Percentiles rank a stretch among this genome's conserved stretches.
phyloP scores from a whole-genome alignment of 306 rosid species.

The Castanospermum australe region DNA sequence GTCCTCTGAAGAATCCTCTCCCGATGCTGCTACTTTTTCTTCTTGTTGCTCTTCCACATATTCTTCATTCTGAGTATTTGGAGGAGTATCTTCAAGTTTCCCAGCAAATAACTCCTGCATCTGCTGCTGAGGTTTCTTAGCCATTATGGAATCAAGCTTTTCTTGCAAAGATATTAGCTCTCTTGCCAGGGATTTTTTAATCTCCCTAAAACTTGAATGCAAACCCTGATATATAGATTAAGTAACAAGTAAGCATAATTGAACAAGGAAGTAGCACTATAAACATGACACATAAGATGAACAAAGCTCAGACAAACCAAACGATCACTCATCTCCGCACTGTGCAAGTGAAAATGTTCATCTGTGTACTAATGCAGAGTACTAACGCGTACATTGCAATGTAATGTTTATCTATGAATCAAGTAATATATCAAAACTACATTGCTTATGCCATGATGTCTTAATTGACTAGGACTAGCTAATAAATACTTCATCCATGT shows the following conservation, averaged over 20 bases:
- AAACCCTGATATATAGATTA: constrained; percentile 51
- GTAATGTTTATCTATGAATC: background rate
- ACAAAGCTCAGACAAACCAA: background rate
- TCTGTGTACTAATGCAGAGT: background rate
- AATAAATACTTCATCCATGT: background rate
- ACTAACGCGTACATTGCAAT: background rate
- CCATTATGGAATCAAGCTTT: constrained; percentile 54
- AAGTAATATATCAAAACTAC: background rate
- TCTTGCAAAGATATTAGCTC: constrained; percentile 76
- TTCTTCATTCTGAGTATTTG: background rate
- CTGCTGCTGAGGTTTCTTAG: constrained; percentile 24
- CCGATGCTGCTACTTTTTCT: background rate
- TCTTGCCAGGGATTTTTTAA: constrained; percentile 78
- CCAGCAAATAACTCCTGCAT: background rate
- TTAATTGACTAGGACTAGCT: background rate
- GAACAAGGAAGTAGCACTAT: background rate
- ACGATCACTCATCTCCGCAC: background rate
- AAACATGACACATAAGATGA: background rate
- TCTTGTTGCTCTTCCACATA: constrained; percentile 16
- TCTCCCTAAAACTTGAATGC: constrained; percentile 62
- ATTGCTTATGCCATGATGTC: background rate
- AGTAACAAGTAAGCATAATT: background rate
- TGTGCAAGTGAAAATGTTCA: background rate
- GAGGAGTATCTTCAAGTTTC: constrained; percentile 14
- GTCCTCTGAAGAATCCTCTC: constrained; percentile 6